Base-by-base conservation (phyloP, 106 monocot species). In the Cymbidium sinense region DNA sequence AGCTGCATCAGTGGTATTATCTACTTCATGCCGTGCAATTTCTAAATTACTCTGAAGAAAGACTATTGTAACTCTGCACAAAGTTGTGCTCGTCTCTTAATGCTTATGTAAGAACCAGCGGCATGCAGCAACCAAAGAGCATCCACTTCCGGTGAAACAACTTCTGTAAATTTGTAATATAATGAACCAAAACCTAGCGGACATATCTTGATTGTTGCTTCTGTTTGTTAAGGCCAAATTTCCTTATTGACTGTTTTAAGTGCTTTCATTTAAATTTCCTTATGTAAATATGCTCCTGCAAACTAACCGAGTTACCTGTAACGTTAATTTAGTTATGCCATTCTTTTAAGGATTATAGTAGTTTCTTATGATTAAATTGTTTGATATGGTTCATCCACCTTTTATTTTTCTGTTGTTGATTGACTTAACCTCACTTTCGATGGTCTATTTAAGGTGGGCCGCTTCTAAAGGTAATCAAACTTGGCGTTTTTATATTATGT, bases 31-130 rank as follows among this genome's bases (percentile, higher is more conserved):
- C 79, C 77, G 81, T 55, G 81, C 83, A 28, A 76, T 89, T 64
- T 86, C 86, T 4, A 89, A 86, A 52, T 65, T 89, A 65, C 39
- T 89, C n/a, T 88, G 82, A 83, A 50, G 34, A 71, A n/a, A n/a
- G 13, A 1, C 30, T 44, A 13, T n/a, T 70, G 77, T 50, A 71
- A 54, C 10, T 30, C 9, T 25, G 27, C 18, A 27, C 37, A 43
- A 43, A 15, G 28, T 25, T n/a, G 13, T 10, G 27, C 1, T 6
- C 58, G 23, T 23, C 58, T 58, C 23, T 23, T n/a, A 58, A 23
- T 20, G 21, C 18, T 70, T 33, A 1, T 19, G 70, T 25, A 34
- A 13, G 47, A 11, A 47, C 15, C 47, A 7, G 18, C 34, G 35
- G 70, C 31, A 33, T 5, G 20, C 19, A 34, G 70, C 34, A 2